A percentile compares a stretch with the other conserved stretches of the same genome.
Evolutionary conservation across 2,329 filamentous ascomycete species (phyloP).

Genomic region (Coleophoma eucalyptorum): DNA sequence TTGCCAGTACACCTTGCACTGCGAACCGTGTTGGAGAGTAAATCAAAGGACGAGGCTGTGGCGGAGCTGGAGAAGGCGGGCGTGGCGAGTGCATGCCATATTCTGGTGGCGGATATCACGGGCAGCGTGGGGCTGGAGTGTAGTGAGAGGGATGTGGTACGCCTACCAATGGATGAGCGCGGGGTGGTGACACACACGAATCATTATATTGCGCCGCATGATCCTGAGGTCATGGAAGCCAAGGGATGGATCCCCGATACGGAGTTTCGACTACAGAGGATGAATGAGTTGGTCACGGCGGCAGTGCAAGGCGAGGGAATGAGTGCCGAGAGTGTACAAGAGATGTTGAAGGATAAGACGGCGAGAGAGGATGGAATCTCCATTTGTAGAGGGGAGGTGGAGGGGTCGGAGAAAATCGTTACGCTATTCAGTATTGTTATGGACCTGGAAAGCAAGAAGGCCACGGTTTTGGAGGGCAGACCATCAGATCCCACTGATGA

Average conservation of each 20-base stretch:
- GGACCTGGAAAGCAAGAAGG: conserved; percentile 28
- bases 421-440: conserved; percentile 36
- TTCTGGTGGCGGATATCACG: conserved; percentile 45
- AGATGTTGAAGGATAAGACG: conserved; percentile 13
- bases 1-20: conserved; percentile 53
- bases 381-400: conserved; percentile 27
- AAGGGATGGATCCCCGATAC: conserved; percentile 21
- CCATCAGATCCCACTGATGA: conserved; percentile 24
- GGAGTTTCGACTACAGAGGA: conserved; percentile 23
- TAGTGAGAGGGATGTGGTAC: conserved; percentile 22
- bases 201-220: conserved; percentile 21
- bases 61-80: conserved; percentile 38
- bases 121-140: conserved; percentile 48
- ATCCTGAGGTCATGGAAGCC: conserved; percentile 14
- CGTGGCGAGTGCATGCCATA: conserved; percentile 49
- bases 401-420: conserved; percentile 21
- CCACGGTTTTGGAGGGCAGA: conserved; percentile 28
- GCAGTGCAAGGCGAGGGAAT: conserved; percentile 8
- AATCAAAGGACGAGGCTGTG: conserved; percentile 39
- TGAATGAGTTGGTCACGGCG: conserved; percentile 26
- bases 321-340: conserved; percentile 6
- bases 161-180: conserved; percentile 15
- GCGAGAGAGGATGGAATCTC: conserved; percentile 12
- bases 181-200: conserved; percentile 26
- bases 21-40: conserved; percentile 45